A percentile compares a stretch with the other conserved stretches of the same genome.
Conservation (phyloP, 2,329 filamentous ascomycete genomes). For the Metarhizium rileyi region DNA sequence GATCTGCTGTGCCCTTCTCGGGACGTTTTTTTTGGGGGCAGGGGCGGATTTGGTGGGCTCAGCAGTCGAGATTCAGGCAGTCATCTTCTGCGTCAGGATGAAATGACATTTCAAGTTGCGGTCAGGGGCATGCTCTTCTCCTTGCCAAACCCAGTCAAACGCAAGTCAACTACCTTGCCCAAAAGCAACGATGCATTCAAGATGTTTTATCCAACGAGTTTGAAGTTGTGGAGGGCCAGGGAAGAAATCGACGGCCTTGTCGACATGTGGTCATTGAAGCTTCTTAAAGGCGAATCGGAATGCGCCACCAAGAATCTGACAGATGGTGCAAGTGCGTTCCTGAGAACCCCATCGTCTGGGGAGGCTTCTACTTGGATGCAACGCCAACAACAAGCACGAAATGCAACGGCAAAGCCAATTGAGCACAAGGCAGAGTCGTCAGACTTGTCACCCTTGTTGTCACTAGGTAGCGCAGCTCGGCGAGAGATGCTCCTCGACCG, state of each 20-base stretch:
- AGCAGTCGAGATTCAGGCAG: slow-evolving; percentile 47
- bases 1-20: slow-evolving; percentile 74
- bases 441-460: slow-evolving; percentile 34
- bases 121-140: slow-evolving; percentile 79
- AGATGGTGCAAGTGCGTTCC: slow-evolving; percentile 39
- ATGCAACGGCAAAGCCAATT: slow-evolving; percentile 8
- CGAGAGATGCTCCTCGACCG: slow-evolving; percentile 74
- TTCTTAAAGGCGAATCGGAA: slow-evolving; percentile 44
- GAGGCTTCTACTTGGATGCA: slow-evolving; percentile 26
- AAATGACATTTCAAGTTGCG: slow-evolving; percentile 87
- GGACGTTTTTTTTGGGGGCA: slow-evolving; percentile 55
- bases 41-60: slow-evolving; percentile 34
- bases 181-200: slow-evolving; percentile 57
- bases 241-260: slow-evolving; percentile 73
- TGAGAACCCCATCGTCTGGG: slow-evolving; percentile 26
- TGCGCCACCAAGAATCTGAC: slow-evolving; percentile 29
- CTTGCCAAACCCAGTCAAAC: slow-evolving; percentile 76
- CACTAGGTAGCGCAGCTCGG: slow-evolving; percentile 56
- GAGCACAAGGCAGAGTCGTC: slow-evolving; percentile 12
- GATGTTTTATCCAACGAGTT: slow-evolving; percentile 84
- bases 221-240: slow-evolving; percentile 73
- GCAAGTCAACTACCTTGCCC: slow-evolving; percentile 38
- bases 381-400: slow-evolving; percentile 19
- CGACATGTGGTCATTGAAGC: slow-evolving; percentile 55
- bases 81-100: slow-evolving; percentile 79